Evolutionary conservation across 352 stramenopile species (phyloP), one percentile per base, ranked within the genome.

Genomic region (Globisporangium paddicum): DNA sequence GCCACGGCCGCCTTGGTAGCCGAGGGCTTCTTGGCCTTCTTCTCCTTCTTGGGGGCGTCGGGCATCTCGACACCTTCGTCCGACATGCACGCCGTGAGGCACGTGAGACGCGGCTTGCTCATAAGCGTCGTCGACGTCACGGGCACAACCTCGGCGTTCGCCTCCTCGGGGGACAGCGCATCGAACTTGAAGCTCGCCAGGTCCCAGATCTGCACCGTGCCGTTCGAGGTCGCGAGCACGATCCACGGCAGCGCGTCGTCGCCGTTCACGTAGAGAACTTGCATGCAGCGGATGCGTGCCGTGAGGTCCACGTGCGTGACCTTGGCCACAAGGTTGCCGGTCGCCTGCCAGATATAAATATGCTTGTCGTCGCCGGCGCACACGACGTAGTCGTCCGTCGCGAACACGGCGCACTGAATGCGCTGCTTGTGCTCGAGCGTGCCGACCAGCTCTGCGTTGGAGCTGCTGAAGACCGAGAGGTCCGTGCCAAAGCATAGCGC

Each of bases 321-420:
- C 64, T 93, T 90, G 44, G 68, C 83, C 35, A 93, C 72, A 11
- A 93, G 60, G 25, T 67, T 76, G 72, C 84, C 85, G 46, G 77
- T 68, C 48, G 66, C 75, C 64, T 87, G 81, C 81, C 85, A 91
- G 28, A 95, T 71, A 76, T 88, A 89, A 81, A 95, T 82, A 71
- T 78, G 63, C 60, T 87, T 84, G 66, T 95, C 86, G 32, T 92
- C 85, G 6, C 81, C 81, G 32, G 77, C 85, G 48, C 79, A 90
- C 26, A 93, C 81, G 21, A 94, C 60, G 37, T 86, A 85, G 14
- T 90, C 71, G 57, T 91, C 82, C 18, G 75, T 87, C 2, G 76
- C 82, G 46, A 94, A 94, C 19, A 75, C 79, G 26, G 79, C 76
- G 47, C 79, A 85, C 53, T 93, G 69, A 48, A 94, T 87, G 61